Percentiles rank a stretch among this genome's conserved stretches.
Conservation (phyloP, 768 basidiomycete species). For the Lentinula sp. region DNA sequence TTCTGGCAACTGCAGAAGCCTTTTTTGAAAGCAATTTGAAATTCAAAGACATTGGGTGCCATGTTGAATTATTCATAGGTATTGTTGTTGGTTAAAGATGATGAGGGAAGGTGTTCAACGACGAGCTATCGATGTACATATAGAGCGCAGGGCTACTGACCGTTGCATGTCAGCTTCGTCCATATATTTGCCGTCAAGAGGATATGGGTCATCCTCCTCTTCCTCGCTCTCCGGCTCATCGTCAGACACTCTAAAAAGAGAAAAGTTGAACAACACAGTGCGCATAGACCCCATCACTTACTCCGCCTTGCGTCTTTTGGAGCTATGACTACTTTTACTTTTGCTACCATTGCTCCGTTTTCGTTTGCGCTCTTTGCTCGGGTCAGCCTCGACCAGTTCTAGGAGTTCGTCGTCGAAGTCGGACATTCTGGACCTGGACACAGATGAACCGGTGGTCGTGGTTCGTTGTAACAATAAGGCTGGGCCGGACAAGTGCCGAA, state of each 20-base stretch:
- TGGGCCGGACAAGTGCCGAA: not conserved
- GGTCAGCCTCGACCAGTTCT: constrained; percentile 65
- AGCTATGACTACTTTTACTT: constrained; percentile 32
- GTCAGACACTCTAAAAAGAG: constrained; percentile 29
- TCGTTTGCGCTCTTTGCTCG: constrained; percentile 51
- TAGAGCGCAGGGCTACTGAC: constrained; percentile 40
- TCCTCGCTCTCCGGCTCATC: constrained; percentile 67
- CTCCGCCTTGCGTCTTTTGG: constrained; percentile 72
- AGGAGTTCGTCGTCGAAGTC: constrained; percentile 70
- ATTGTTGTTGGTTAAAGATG: constrained; percentile 15
- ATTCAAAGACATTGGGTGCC: no score
- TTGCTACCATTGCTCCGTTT: constrained; percentile 41
- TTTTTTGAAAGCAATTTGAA: constrained; percentile 23
- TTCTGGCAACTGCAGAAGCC: constrained; percentile 76
- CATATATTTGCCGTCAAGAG: constrained; percentile 85
- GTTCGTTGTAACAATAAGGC: not conserved
- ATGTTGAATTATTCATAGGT: constrained; percentile 4
- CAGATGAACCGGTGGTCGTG: not conserved
- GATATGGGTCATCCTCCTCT: constrained; percentile 66
- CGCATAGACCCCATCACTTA: constrained; percentile 20
- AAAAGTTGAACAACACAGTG: constrained; percentile 4
- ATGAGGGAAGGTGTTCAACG: constrained; percentile 13
- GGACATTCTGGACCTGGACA: constrained; percentile 27
- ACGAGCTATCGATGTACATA: not conserved
- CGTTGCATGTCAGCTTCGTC: constrained; percentile 77